Evolutionary conservation across 768 basidiomycete species (phyloP).

Genomic region (Hygrophorus russula): DNA sequence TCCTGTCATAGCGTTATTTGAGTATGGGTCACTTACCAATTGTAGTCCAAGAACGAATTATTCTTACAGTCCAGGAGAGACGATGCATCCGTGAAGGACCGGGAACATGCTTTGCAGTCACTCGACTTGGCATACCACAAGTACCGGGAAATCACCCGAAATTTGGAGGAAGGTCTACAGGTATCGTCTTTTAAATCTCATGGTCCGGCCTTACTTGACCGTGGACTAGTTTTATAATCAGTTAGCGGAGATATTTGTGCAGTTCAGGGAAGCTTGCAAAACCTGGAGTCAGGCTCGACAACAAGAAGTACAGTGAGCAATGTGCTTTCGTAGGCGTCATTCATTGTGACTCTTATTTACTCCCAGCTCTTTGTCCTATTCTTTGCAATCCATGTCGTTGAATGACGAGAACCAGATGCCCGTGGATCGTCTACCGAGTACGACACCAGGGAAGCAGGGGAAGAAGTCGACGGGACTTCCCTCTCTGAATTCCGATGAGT

Average conservation of each 20-base stretch:
- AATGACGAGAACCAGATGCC: background rate
- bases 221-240: slow-evolving; percentile 80
- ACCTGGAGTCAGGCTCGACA: slow-evolving; percentile 64
- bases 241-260: slow-evolving; percentile 55
- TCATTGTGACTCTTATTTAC: slow-evolving; percentile 5
- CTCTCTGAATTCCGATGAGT: slow-evolving; percentile 36
- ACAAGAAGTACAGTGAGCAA: slow-evolving; percentile 47
- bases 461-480: slow-evolving; percentile 25
- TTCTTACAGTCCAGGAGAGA: slow-evolving; percentile 73
- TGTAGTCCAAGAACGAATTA: slow-evolving; percentile 39
- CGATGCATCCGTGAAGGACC: slow-evolving; percentile 64
- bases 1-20: background rate
- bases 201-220: background rate
- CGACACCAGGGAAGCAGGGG: background rate
- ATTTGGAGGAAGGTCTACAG: slow-evolving; percentile 84
- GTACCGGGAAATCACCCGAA: slow-evolving; percentile 73
- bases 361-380: slow-evolving; percentile 28
- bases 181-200: slow-evolving; percentile 21
- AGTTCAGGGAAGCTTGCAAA: slow-evolving; percentile 68
- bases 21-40: background rate
- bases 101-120: slow-evolving; percentile 73
- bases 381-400: slow-evolving; percentile 4
- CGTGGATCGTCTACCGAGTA: too few species aligned
- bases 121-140: slow-evolving; percentile 82
- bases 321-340: slow-evolving; percentile 1